Base-by-base conservation (phyloP, 371 early-diverging fungal species). In the Entomophthora muscae region DNA sequence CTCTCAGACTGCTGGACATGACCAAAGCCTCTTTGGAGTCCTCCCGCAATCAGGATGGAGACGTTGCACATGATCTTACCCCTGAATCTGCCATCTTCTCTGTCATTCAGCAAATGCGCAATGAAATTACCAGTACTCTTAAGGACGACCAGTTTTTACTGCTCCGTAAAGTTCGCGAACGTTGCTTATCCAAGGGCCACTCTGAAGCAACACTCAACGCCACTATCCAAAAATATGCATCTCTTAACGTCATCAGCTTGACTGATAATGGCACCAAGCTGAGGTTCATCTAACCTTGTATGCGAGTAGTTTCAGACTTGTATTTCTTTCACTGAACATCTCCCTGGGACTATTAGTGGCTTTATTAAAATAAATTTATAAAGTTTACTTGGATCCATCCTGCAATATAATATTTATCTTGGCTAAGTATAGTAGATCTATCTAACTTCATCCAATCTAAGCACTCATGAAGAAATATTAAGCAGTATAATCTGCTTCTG, bases 1-100 rank as follows among this genome's bases (percentile, higher is more conserved):
- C 96, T 0, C 71, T 95, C 66, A 80, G 97, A 23, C 72, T 99
- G 64, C 82, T 98, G 68, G 91, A 95, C 71, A 87, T 87, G 30
- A 84, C 85, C 65, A 91, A 89, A 71, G 78, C 77, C 33, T 76
- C 81, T 27, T 69, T 80, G 65, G 69, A 70, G 17, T 42, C 42
- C 5, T 42, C 42, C 42, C 42, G 42, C 42, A 17, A 5, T 10
- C 42, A 17, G 17, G 42, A 42, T 42, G 42, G 42, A 5, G 42
- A 42, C 10, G 42, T 42, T 17, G 42, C 42, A 5, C 42, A 42
- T 42, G 42, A 42, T 42, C 5, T 17, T 17, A 42, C 42, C 42
- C 17, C 42, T 17, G 42, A 42, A 5, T 42, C 42, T 17, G 42
- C 42, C 42, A 42, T 42, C 42, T 42, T 10, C 17, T 42, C 42